Conservation (phyloP, 139 green algal genomes). For the Mesostigma viride region DNA sequence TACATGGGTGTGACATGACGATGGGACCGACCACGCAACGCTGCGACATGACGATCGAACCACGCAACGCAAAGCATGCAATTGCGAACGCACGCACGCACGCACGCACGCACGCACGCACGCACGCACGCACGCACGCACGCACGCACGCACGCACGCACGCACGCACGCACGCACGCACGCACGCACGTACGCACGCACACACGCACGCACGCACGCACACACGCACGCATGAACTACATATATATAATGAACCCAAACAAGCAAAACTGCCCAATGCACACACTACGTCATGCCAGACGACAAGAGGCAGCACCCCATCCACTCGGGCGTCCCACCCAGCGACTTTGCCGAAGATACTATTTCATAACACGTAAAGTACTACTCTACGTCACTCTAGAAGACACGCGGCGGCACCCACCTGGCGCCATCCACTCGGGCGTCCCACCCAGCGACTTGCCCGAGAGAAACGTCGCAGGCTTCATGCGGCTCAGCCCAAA, state of each 20-base stretch:
- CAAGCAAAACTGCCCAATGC: no score
- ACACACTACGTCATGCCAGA: no score
- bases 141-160: background rate
- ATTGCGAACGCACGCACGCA: background rate
- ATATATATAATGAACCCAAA: no score
- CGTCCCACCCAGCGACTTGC: slow-evolving; percentile 54
- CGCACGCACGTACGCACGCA: background rate
- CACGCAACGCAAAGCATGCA: background rate
- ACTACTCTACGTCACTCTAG: no score
- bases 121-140: background rate
- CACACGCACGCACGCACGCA: background rate
- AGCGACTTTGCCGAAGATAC: slow-evolving; percentile 34
- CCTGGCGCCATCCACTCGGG: slow-evolving; percentile 93
- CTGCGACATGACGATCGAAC: no score
- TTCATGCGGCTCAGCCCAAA: slow-evolving; percentile 22
- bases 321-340: slow-evolving; percentile 86
- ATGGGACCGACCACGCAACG: no score
- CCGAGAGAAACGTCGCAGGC: slow-evolving; percentile 33
- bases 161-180: background rate
- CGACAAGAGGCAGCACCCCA: slow-evolving; percentile 69
- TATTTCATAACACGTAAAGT: no score
- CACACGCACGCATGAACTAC: background rate
- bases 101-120: background rate
- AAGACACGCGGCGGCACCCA: no score
- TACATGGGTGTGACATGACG: no score